phyloP scores from a whole-genome alignment of 352 stramenopile genomes.

The Phytopythium delawarense region DNA sequence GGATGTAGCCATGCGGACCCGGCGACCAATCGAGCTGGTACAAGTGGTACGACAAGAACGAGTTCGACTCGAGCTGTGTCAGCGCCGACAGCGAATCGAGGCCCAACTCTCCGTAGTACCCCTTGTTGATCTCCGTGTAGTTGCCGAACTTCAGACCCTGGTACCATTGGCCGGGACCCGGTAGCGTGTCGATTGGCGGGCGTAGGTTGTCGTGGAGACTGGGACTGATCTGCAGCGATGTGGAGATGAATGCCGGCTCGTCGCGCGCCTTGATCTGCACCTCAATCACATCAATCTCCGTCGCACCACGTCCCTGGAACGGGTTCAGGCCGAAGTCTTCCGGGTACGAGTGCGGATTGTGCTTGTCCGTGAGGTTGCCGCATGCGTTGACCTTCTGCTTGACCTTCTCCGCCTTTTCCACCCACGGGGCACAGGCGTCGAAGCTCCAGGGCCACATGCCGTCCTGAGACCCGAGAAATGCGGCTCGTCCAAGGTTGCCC shows the following conservation, averaged over 20 bases:
- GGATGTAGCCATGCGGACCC: conserved; percentile 88
- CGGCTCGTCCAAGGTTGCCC: conserved; percentile 95
- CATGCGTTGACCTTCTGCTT: conserved; percentile 95
- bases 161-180: conserved; percentile 88
- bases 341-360: conserved; percentile 81
- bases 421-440: conserved; percentile 80
- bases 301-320: conserved; percentile 90
- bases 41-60: conserved; percentile 92
- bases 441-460: conserved; percentile 97
- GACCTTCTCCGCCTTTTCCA: conserved; percentile 88
- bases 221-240: conserved; percentile 91
- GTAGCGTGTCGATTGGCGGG: conserved; percentile 46
- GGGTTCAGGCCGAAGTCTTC: conserved; percentile 91
- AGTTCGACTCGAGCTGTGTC: conserved; percentile 86
- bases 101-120: conserved; percentile 93
- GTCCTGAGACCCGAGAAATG: conserved; percentile 92
- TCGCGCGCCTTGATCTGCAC: conserved; percentile 82
- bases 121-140: conserved; percentile 89
- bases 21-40: conserved; percentile 96
- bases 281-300: conserved; percentile 97
- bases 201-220: conserved; percentile 67
- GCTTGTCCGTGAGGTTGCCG: conserved; percentile 90
- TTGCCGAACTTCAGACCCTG: conserved; percentile 81
- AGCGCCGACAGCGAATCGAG: conserved; percentile 94
- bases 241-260: conserved; percentile 89